phyloP scores from a whole-genome alignment of 1,139 yeast genomes.

The Nakaseomyces uthaithaninus region DNA sequence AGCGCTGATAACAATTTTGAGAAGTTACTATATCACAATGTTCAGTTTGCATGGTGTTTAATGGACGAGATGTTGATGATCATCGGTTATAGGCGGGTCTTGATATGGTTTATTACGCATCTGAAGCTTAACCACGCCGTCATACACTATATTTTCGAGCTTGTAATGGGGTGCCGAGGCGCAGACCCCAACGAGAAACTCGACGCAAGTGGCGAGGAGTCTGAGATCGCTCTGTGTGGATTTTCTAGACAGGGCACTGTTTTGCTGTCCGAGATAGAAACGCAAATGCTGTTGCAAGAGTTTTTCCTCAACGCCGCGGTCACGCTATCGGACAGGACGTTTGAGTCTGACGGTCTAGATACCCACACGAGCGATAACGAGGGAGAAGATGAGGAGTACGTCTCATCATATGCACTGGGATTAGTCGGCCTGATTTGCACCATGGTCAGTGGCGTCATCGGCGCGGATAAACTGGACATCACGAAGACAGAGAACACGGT shows the following conservation, averaged over 20 bases:
- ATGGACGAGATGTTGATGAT: conserved; percentile 66
- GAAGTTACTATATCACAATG: conserved; percentile 35
- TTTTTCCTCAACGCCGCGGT: conserved; percentile 50
- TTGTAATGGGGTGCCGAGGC: conserved; percentile 50
- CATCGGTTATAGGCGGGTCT: conserved; percentile 48
- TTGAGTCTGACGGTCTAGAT: conserved; percentile 9
- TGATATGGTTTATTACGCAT: conserved; percentile 64
- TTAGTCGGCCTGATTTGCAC: conserved; percentile 49
- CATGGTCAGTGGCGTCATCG: conserved; percentile 47
- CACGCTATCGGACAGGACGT: conserved; percentile 37
- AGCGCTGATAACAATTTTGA: conserved; percentile 39
- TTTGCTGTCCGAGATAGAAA: conserved; percentile 48
- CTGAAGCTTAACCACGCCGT: conserved; percentile 45
- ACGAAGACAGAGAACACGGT: conserved; percentile 42
- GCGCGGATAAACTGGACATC: conserved; percentile 39
- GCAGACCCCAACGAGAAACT: not conserved
- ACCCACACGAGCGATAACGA: conserved; percentile 9
- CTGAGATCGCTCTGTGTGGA: conserved; percentile 26
- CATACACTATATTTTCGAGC: conserved; percentile 53
- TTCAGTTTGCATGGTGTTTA: conserved; percentile 43
- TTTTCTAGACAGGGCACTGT: conserved; percentile 52
- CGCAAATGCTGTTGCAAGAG: conserved; percentile 61
- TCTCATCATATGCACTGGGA: conserved; percentile 41
- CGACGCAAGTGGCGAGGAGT: not conserved
- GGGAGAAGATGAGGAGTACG: conserved; percentile 11